Evolutionary conservation across 2,329 filamentous ascomycete species (phyloP).

Genomic region (Aspergillus texensis): DNA sequence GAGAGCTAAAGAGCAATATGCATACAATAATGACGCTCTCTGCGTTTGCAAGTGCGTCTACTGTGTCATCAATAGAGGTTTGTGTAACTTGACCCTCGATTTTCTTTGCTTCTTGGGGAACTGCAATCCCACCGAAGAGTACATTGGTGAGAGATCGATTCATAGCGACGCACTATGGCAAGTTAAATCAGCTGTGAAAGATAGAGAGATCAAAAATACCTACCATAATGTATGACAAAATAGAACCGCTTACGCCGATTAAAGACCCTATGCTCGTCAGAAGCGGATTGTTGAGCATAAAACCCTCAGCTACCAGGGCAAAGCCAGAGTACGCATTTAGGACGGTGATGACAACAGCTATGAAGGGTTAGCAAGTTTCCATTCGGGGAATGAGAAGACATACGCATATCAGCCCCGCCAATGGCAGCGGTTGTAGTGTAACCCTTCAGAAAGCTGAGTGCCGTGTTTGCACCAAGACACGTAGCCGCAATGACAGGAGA

Average conservation of each 20-base stretch:
- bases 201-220: background rate
- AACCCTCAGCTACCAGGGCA: slow-evolving; percentile 83
- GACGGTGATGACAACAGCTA: slow-evolving; percentile 81
- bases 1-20: background rate
- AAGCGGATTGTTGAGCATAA: slow-evolving; percentile 87
- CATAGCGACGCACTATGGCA: slow-evolving; percentile 74
- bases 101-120: slow-evolving; percentile 64
- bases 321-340: slow-evolving; percentile 91
- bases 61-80: slow-evolving; percentile 78
- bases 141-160: slow-evolving; percentile 89
- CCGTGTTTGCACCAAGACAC: slow-evolving; percentile 74
- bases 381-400: slow-evolving; percentile 10
- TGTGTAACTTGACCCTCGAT: slow-evolving; percentile 79
- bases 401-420: slow-evolving; percentile 88
- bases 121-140: slow-evolving; percentile 78
- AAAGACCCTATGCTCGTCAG: slow-evolving; percentile 83
- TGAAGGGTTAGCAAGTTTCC: slow-evolving; percentile 26
- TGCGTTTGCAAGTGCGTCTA: slow-evolving; percentile 72
- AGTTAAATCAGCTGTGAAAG: slow-evolving; percentile 2
- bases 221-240: slow-evolving; percentile 78
- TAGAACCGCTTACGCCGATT: slow-evolving; percentile 86
- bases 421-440: slow-evolving; percentile 87
- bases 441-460: slow-evolving; percentile 80
- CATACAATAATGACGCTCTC: slow-evolving; percentile 79
- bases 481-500: slow-evolving; percentile 77